These are phyloP conservation scores for Cyathus striatus DNA, from an alignment of 768 basidiomycete species.

Conservation along the genomic window DNA sequence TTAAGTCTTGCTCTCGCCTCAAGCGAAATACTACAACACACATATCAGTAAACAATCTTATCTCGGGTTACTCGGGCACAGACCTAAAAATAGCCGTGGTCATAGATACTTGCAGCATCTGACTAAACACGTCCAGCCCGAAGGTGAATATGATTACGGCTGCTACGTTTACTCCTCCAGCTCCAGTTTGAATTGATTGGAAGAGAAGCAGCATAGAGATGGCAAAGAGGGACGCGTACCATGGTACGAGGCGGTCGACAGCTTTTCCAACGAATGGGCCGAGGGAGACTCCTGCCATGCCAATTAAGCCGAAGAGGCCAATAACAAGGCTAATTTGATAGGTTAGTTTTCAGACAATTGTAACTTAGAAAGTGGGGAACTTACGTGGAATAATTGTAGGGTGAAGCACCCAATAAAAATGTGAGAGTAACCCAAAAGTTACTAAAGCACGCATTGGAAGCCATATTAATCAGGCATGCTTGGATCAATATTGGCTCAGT, in stretches of 20 bases:
- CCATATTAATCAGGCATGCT: conserved; percentile 53
- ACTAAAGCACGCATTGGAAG: conserved; percentile 52
- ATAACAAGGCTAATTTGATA: conserved; percentile 38
- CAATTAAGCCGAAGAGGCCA: conserved; percentile 72
- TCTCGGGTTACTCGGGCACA: conserved; percentile 4
- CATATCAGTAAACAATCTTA: conserved; percentile 4
- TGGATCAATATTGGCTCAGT: conserved; percentile 82
- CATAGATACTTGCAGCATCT: conserved; percentile 66
- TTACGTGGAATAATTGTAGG: conserved; percentile 73
- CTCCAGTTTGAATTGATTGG: conserved; percentile 62
- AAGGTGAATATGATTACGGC: conserved; percentile 68
- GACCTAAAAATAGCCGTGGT: conserved; percentile 56
- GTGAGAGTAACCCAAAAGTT: conserved; percentile 75
- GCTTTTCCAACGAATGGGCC: conserved; percentile 66
- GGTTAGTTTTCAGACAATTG: background rate
- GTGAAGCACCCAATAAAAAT: conserved; percentile 72
- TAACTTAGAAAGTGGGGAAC: background rate
- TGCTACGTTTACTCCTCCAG: conserved; percentile 63
- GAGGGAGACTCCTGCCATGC: conserved; percentile 63
- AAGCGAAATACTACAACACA: conserved; percentile 27
- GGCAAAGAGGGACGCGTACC: conserved; percentile 67
- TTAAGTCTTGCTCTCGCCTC: conserved; percentile 68
- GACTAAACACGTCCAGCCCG: conserved; percentile 68
- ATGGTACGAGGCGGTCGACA: conserved; percentile 70
- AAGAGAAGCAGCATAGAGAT: conserved; percentile 42